A percentile compares a stretch with the other conserved stretches of the same genome.
Conservation (phyloP, 1,284 basidiomycete species). For the Cutaneotrichosporon cyanovorans region DNA sequence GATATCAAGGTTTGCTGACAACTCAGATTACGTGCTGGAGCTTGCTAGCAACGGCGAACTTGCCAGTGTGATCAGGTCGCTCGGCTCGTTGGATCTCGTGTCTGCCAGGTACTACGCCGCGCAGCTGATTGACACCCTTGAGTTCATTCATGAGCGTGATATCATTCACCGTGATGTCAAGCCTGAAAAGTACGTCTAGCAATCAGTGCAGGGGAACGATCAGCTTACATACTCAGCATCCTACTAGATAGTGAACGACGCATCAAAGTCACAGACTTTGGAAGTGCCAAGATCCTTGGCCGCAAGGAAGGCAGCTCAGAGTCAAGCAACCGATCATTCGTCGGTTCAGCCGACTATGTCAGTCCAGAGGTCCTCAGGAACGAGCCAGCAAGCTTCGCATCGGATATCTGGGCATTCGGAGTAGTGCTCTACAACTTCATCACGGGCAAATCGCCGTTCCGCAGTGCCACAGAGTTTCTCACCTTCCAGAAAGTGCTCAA, state of each 20-base stretch:
- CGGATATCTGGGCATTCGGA: slow-evolving; percentile 54
- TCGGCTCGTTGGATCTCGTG: slow-evolving; percentile 70
- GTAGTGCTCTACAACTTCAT: slow-evolving; percentile 53
- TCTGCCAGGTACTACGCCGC: slow-evolving; percentile 78
- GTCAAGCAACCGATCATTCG: slow-evolving; percentile 59
- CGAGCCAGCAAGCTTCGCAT: slow-evolving; percentile 51
- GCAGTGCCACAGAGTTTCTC: slow-evolving; percentile 53
- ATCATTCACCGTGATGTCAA: slow-evolving; percentile 89
- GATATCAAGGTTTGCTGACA: slow-evolving; percentile 2
- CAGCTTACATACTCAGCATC: slow-evolving; percentile 48
- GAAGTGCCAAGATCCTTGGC: slow-evolving; percentile 81
- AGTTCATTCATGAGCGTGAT: slow-evolving; percentile 79
- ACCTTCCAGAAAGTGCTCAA: slow-evolving; percentile 54
- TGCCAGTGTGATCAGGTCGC: slow-evolving; percentile 62
- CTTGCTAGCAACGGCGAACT: slow-evolving; percentile 84
- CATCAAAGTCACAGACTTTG: slow-evolving; percentile 95
- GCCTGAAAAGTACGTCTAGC: slow-evolving; percentile 62
- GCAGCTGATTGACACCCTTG: slow-evolving; percentile 76
- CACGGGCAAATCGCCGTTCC: slow-evolving; percentile 51
- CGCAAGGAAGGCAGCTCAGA: slow-evolving; percentile 44
- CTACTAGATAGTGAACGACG: slow-evolving; percentile 75
- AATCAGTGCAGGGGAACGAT: too few species aligned
- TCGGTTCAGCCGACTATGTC: slow-evolving; percentile 94
- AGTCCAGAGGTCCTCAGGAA: slow-evolving; percentile 81
- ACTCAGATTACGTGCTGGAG: slow-evolving; percentile 80